phyloP scores from a whole-genome alignment of 2,329 filamentous ascomycete genomes.

The Sordariomycetes sp. region DNA sequence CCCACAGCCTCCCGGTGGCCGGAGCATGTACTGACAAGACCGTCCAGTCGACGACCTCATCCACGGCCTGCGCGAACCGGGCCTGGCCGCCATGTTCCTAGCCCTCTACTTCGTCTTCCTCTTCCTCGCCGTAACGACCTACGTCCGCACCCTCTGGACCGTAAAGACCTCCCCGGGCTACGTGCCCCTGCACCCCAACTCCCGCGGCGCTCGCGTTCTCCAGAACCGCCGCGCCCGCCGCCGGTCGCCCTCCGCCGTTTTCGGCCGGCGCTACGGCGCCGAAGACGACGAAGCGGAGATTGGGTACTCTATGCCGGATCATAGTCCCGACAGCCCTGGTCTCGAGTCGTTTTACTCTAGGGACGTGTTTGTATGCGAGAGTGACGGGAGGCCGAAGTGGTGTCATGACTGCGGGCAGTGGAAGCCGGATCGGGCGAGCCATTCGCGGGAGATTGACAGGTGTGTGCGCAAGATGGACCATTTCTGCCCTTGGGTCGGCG shows the following conservation, averaged over 20 bases:
- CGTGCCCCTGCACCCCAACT: constrained; percentile 41
- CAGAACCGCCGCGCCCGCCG: not conserved
- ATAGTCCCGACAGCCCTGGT: constrained; percentile 47
- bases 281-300: constrained; percentile 10
- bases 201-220: not conserved
- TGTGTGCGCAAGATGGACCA: constrained; percentile 91
- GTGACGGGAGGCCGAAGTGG: constrained; percentile 74
- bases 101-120: constrained; percentile 62
- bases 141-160: constrained; percentile 56
- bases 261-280: constrained; percentile 5
- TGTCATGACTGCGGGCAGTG: constrained; percentile 74
- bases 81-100: constrained; percentile 55
- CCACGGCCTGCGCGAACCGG: constrained; percentile 26
- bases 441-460: constrained; percentile 68
- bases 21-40: not conserved
- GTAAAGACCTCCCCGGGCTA: constrained; percentile 62
- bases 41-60: constrained; percentile 58
- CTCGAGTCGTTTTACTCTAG: constrained; percentile 69
- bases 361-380: constrained; percentile 73
- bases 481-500: constrained; percentile 94
- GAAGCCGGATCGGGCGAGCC: constrained; percentile 80
- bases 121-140: constrained; percentile 50
- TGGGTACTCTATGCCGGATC: constrained; percentile 19
- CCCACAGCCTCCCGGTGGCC: not conserved
- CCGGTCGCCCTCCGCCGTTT: constrained; percentile 12